Percentiles rank a stretch among this genome's conserved stretches.
Evolutionary conservation across 371 early-diverging fungal species (phyloP).

Genomic region (Dipsacomyces acuminosporus): DNA sequence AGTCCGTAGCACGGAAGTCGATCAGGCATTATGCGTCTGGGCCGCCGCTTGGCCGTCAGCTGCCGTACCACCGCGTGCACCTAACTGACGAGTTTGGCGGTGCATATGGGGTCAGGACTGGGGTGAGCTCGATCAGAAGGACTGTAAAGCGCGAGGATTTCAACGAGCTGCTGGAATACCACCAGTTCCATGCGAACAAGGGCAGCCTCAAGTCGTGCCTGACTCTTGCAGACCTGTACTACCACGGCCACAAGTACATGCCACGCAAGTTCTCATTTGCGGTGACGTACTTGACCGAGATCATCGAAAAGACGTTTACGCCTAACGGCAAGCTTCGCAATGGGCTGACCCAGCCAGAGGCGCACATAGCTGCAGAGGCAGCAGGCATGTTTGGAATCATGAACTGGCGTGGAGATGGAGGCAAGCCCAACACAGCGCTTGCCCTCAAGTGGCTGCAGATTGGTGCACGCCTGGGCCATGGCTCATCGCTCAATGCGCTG

Average conservation of each 20-base stretch:
- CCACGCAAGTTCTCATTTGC: constrained; percentile 64
- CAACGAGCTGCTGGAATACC: constrained; percentile 76
- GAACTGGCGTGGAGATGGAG: constrained; percentile 91
- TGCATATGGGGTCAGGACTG: constrained; percentile 36
- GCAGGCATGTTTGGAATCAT: constrained; percentile 79
- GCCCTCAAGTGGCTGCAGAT: constrained; percentile 74
- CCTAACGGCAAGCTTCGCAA: constrained; percentile 15
- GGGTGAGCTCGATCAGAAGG: constrained; percentile 15
- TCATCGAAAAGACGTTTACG: constrained; percentile 18
- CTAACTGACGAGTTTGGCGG: constrained; percentile 71
- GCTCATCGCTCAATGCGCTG: constrained; percentile 60
- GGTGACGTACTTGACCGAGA: constrained; percentile 50
- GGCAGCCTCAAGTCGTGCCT: constrained; percentile 64
- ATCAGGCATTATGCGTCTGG: constrained; percentile 65
- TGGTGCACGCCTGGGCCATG: constrained; percentile 56
- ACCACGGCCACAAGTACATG: constrained; percentile 66
- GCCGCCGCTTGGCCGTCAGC: constrained; percentile 76
- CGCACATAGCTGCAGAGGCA: constrained; percentile 54
- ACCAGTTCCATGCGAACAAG: constrained; percentile 66
- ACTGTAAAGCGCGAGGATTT: constrained; percentile 33
- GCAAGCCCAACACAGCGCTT: constrained; percentile 50
- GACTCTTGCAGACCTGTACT: constrained; percentile 69
- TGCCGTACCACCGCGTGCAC: constrained; percentile 64
- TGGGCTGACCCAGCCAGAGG: constrained; percentile 16
- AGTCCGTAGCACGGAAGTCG: constrained; percentile 72